Evolutionary conservation across 164 flowering plant genomes (phyloP).

Genomic region (Kingdonia uniflora): DNA sequence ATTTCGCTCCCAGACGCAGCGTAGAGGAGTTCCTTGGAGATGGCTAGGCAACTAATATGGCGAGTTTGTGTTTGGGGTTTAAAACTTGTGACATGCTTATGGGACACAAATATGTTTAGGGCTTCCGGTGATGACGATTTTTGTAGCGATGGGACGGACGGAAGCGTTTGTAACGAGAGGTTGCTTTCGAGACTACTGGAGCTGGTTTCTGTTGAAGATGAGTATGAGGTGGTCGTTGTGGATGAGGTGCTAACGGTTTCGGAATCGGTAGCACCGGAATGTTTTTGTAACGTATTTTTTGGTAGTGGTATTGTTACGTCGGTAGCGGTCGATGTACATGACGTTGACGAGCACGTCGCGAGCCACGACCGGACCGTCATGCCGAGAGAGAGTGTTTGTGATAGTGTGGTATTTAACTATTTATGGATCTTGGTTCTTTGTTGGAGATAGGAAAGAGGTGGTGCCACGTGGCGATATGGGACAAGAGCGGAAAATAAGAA

Average conservation of each 20-base stretch:
- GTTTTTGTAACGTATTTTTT: background rate
- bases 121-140: conserved; percentile 17
- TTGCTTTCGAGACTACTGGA: conserved; percentile 36
- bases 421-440: background rate
- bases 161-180: conserved; percentile 47
- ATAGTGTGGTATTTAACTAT: background rate
- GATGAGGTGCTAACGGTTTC: conserved; percentile 5
- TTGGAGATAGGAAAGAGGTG: background rate
- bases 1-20: conserved; percentile 44
- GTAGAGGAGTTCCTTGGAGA: conserved; percentile 39
- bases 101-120: conserved; percentile 23
- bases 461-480: too few species aligned
- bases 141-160: conserved; percentile 55
- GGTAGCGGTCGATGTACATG: conserved; percentile 8
- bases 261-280: background rate
- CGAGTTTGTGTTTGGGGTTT: conserved; percentile 13
- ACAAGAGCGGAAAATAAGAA: too few species aligned
- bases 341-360: conserved; percentile 17
- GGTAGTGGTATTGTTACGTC: background rate
- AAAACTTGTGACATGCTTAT: conserved; percentile 18
- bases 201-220: conserved; percentile 17
- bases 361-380: conserved; percentile 37
- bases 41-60: conserved; percentile 40
- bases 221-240: conserved; percentile 14
- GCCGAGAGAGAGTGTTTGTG: conserved; percentile 4